Conservation (phyloP, 371 early-diverging fungal species). For the Haplosporangium sp. region DNA sequence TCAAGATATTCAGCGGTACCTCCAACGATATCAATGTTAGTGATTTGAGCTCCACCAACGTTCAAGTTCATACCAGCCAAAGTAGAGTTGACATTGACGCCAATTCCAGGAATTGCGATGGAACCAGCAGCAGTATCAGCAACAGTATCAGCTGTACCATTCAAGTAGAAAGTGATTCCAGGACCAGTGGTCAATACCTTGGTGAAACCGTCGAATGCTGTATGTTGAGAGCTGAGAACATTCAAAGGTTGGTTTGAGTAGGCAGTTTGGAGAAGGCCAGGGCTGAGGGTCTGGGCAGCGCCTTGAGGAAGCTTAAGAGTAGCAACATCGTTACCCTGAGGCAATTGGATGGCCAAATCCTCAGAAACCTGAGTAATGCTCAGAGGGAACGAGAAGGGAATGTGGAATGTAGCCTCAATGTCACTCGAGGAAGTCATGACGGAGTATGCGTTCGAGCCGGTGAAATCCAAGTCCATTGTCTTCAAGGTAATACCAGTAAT, state of each 20-base stretch:
- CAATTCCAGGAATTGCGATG: conserved; percentile 61
- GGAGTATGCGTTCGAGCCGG: conserved; percentile 59
- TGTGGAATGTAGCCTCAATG: conserved; percentile 63
- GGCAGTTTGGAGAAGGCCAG: conserved; percentile 57
- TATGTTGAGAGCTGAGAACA: conserved; percentile 49
- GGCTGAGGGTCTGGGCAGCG: conserved; percentile 58
- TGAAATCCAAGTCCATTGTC: conserved; percentile 65
- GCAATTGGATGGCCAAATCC: conserved; percentile 56
- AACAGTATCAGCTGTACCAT: conserved; percentile 63
- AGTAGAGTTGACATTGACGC: conserved; percentile 61
- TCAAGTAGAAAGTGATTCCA: conserved; percentile 61
- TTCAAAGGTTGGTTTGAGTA: conserved; percentile 59
- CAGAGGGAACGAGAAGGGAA: conserved; percentile 69
- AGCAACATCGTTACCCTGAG: conserved; percentile 57
- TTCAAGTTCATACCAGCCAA: conserved; percentile 62
- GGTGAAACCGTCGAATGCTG: conserved; percentile 60
- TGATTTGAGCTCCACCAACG: conserved; percentile 59
- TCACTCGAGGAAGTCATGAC: conserved; percentile 62
- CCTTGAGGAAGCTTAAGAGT: conserved; percentile 60
- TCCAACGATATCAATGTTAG: conserved; percentile 59
- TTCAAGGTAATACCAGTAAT: conserved; percentile 63
- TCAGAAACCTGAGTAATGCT: conserved; percentile 60
- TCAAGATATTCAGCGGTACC: conserved; percentile 58
- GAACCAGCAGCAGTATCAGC: conserved; percentile 67
- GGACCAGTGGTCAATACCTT: conserved; percentile 59